Evolutionary conservation across 495 filamentous ascomycete species (phyloP), one percentile per base, ranked within the genome.

Genomic region (Penicillium pancosmium): DNA sequence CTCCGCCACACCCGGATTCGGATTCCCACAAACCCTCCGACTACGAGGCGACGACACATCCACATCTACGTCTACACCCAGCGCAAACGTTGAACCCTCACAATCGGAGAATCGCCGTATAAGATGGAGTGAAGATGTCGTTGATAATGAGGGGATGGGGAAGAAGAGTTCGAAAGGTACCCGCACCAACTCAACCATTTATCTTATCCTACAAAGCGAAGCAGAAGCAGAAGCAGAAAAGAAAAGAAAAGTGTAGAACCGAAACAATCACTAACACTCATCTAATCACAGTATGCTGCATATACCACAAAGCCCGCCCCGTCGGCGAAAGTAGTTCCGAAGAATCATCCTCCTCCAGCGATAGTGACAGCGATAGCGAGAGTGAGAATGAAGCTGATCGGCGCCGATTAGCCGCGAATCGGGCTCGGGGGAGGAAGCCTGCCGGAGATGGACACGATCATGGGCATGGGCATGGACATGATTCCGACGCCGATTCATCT

Each of bases 71-170:
- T 23, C 23, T 23, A 23, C 23, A 23, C 23, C 23, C 12, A 18
- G 16, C 16, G 15, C 13, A 16, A 44, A 4, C 23, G 23, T 23
- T 23, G 23, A 23, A 2, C 23, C 23, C 23, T 23, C 23, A 3
- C 23, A 3, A 23, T 23, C 23, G 1, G 19, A 23, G 3, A 23
- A 23, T 4, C 76, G 84, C 36, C 80, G 83, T 35, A 93, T 98
- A 48, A 83, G 87, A 75, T 99, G 94, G 94, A 91, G 90, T 9
- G 90, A 91, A 64, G 91, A 93, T 71, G 93, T 97, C 6, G 78
- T 99, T 7, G 92, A 99, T 76, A 99, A 99, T 66, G 94, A 99
- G 72, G 93, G 93, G 4, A 82, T 98, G 73, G 92, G 92, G 5
- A 89, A 88, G 74, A 99, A 98, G 77, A 90, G 84, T 44, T 93